Evolutionary conservation across 139 green algal genomes (phyloP).

Genomic region (Diplosphaera chodatii): DNA sequence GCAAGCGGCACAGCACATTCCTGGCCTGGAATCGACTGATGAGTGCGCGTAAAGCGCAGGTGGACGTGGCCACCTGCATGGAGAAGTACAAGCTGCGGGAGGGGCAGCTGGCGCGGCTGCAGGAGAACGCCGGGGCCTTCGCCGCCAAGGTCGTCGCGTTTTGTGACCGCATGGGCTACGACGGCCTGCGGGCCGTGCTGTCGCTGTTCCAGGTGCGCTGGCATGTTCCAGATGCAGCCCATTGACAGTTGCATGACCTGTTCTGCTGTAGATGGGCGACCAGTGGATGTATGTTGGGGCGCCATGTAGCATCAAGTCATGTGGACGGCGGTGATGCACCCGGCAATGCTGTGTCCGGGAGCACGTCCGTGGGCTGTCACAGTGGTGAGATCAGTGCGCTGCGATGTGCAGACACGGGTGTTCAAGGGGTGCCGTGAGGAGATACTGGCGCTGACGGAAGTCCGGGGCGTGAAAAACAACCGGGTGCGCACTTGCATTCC

Average conservation of each 20-base stretch:
- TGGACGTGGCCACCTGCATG: constrained; percentile 33
- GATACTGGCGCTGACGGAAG: constrained; percentile 72
- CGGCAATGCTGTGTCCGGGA: no score
- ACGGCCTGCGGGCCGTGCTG: constrained; percentile 67
- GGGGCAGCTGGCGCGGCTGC: constrained; percentile 26
- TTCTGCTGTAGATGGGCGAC: no score
- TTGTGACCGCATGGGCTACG: constrained; percentile 70
- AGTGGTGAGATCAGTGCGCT: no score
- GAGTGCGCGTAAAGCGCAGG: no score
- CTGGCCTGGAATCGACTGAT: no score
- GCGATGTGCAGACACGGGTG: constrained; percentile 31
- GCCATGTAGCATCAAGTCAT: no score
- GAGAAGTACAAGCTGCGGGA: constrained; percentile 45
- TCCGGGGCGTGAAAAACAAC: constrained; percentile 50
- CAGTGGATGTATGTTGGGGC: no score
- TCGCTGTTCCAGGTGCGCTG: constrained; percentile 58
- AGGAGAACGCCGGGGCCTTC: constrained; percentile 42
- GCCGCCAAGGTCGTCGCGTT: constrained; percentile 70
- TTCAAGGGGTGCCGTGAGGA: constrained; percentile 56
- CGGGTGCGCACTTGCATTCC: not conserved
- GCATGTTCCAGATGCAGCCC: not conserved
- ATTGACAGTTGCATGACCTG: no score
- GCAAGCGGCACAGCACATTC: no score
- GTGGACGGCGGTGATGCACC: no score
- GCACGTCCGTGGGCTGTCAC: no score